Conservation (phyloP, 352 stramenopile species). For the Elongisporangium senticosum region DNA sequence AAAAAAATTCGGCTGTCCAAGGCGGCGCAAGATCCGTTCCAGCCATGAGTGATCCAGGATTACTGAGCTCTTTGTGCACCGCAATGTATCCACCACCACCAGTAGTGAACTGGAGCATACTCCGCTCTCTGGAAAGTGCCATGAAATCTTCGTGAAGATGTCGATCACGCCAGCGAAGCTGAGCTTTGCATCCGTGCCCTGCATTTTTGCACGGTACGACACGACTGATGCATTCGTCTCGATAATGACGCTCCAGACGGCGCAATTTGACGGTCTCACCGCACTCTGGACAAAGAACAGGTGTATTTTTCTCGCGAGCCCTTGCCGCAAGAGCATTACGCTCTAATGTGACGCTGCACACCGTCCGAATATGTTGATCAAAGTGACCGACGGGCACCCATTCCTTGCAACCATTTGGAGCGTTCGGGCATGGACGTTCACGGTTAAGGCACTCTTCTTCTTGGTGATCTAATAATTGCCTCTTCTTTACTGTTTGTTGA, state of each 20-base stretch:
- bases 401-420: conserved; percentile 47
- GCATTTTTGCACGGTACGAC: conserved; percentile 67
- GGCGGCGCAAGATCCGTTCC: conserved; percentile 41
- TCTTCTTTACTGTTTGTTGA: conserved; percentile 50
- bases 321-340: conserved; percentile 44
- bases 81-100: conserved; percentile 40
- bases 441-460: conserved; percentile 68
- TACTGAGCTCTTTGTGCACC: conserved; percentile 13
- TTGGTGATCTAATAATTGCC: conserved; percentile 63
- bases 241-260: conserved; percentile 29
- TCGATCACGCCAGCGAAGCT: conserved; percentile 57
- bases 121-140: conserved; percentile 32
- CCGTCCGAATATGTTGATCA: conserved; percentile 35
- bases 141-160: conserved; percentile 67
- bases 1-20: conserved; percentile 66
- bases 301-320: conserved; percentile 41
- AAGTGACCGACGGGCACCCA: conserved; percentile 66
- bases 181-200: conserved; percentile 49
- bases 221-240: conserved; percentile 50
- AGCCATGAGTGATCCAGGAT: neutral
- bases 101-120: conserved; percentile 43
- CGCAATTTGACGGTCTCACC: conserved; percentile 31
- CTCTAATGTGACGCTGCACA: conserved; percentile 47
- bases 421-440: conserved; percentile 65
- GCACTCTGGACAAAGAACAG: conserved; percentile 45